phyloP scores from a whole-genome alignment of 1,284 basidiomycete genomes.

The Waitea zeae region DNA sequence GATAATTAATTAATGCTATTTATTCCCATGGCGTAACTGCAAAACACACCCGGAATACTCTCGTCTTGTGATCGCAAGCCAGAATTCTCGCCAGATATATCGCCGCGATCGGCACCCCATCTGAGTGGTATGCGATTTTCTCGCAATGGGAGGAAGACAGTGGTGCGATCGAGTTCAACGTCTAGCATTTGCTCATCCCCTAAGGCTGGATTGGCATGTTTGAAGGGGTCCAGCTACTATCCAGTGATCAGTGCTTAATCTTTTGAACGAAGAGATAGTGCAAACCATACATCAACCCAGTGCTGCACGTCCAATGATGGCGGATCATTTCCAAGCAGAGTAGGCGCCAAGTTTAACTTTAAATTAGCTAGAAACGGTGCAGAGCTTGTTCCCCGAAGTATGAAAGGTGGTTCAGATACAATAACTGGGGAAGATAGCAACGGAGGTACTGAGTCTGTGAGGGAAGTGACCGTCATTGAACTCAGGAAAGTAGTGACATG shows the following conservation, averaged over 20 bases:
- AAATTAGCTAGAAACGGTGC: slow-evolving; percentile 48
- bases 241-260: too few species aligned
- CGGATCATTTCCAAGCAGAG: too few species aligned
- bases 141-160: slow-evolving; percentile 26
- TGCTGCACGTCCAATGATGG: slow-evolving; percentile 37
- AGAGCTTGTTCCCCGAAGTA: slow-evolving; percentile 33
- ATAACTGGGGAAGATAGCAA: slow-evolving; percentile 17
- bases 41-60: too few species aligned
- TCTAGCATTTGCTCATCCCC: slow-evolving; percentile 62
- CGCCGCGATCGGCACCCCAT: too few species aligned
- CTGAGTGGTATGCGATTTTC: slow-evolving; percentile 7
- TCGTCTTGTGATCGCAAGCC: too few species aligned
- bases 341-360: slow-evolving; percentile 22
- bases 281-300: slow-evolving; percentile 49
- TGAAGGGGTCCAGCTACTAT: slow-evolving; percentile 46
- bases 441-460: slow-evolving; percentile 21
- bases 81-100: too few species aligned
- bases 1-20: too few species aligned
- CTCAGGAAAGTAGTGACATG: slow-evolving; percentile 36
- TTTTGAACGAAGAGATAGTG: slow-evolving; percentile 3
- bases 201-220: slow-evolving; percentile 22
- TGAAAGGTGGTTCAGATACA: slow-evolving; percentile 34
- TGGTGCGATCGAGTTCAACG: slow-evolving; percentile 48
- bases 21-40: too few species aligned
- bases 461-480: slow-evolving; percentile 26